These are phyloP conservation scores for Xylaria sp. DNA, from an alignment of 2,329 filamentous ascomycete genomes.

Conservation along the genomic window DNA sequence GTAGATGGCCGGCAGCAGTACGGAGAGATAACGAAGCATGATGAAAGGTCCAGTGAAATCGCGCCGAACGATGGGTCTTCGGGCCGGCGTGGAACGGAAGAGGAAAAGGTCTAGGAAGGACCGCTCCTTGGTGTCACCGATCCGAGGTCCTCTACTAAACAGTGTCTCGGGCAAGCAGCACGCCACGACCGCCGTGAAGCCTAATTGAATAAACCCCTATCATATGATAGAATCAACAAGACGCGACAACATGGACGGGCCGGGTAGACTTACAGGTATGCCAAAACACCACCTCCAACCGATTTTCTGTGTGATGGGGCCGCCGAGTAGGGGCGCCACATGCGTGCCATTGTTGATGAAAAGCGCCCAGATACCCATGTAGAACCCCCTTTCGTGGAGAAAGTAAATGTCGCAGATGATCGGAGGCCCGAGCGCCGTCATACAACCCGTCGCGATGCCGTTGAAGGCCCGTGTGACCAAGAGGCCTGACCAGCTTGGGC, in stretches of 20 bases:
- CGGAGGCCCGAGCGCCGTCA: conserved; percentile 39
- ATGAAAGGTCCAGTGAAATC: conserved; percentile 15
- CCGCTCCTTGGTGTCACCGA: conserved; percentile 6
- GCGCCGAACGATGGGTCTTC: conserved; percentile 1
- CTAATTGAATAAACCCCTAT: conserved; percentile 18
- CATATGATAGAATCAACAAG: conserved; percentile 11
- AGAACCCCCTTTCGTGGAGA: conserved; percentile 43
- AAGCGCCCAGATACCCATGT: conserved; percentile 43
- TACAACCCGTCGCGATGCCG: conserved; percentile 35
- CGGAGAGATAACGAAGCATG: conserved; percentile 18
- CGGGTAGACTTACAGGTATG: conserved; percentile 41
- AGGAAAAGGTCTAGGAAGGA: conserved; percentile 10
- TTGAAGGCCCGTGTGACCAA: conserved; percentile 41
- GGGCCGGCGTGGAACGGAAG: conserved; percentile 4
- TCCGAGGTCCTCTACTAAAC: conserved; percentile 2
- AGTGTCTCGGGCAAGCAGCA: conserved; percentile 21
- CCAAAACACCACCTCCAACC: conserved; percentile 45
- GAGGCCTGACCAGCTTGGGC: conserved; percentile 38
- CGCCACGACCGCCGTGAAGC: conserved; percentile 6
- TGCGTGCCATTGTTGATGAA: conserved; percentile 43
- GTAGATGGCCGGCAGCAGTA: conserved; percentile 19
- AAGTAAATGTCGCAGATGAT: conserved; percentile 43
- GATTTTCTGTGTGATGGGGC: conserved; percentile 45
- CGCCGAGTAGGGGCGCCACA: conserved; percentile 44
- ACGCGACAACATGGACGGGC: not conserved